phyloP scores from a whole-genome alignment of 2,329 filamentous ascomycete genomes.

The Pyrenophora tritici-repentis region DNA sequence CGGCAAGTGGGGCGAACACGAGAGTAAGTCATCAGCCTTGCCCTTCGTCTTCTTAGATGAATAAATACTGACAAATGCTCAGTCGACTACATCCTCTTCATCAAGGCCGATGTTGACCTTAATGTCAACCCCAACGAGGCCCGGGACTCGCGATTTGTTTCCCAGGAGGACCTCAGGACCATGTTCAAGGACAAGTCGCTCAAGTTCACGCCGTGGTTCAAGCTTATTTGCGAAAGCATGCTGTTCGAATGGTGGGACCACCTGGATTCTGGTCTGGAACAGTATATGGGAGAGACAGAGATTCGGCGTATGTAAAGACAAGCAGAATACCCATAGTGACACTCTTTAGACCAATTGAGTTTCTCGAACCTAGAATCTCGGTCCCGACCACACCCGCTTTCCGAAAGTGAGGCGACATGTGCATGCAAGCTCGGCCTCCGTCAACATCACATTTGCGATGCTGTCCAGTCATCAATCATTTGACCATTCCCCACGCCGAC shows the following conservation, averaged over 20 bases:
- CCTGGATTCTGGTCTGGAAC: constrained; percentile 78
- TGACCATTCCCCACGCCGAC: constrained; percentile 29
- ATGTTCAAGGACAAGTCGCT: constrained; percentile 82
- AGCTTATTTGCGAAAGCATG: constrained; percentile 97
- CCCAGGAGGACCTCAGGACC: constrained; percentile 76
- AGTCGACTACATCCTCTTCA: constrained; percentile 99
- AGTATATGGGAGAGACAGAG: constrained; percentile 82
- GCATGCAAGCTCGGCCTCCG: constrained; percentile 25
- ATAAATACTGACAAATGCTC: constrained; percentile 25
- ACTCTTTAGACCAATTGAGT: neutral
- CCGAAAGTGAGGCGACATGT: constrained; percentile 29
- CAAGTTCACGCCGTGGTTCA: constrained; percentile 98
- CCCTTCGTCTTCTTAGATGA: neutral
- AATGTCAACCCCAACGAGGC: constrained; percentile 87
- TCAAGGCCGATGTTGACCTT: constrained; percentile 82
- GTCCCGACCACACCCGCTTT: constrained; percentile 21
- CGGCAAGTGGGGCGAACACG: constrained; percentile 98
- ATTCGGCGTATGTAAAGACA: constrained; percentile 77
- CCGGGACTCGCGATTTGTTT: constrained; percentile 81
- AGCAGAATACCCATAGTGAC: neutral
- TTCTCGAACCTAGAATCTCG: constrained; percentile 2
- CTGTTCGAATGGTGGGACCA: constrained; percentile 97
- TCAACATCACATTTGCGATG: constrained; percentile 36
- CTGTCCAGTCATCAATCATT: constrained; percentile 28
- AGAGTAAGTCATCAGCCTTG: constrained; percentile 66